Conservation (phyloP, 257 asterid genomes). For the Knoxia roxburghii region DNA sequence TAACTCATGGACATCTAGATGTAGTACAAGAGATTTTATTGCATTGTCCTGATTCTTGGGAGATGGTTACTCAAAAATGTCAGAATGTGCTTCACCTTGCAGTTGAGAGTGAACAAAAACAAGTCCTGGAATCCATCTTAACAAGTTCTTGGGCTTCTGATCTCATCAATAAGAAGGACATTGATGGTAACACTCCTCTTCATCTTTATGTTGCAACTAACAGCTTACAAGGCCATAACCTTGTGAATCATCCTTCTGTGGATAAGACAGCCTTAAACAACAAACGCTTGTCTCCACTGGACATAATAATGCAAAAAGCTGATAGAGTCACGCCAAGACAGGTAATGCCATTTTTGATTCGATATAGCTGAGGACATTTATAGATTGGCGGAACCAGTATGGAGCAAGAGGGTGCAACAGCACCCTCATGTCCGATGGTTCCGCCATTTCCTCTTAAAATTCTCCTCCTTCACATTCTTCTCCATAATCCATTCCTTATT, state of each 20-base stretch:
- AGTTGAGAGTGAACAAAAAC: neutral
- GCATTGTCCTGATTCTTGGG: slow-evolving; percentile 19
- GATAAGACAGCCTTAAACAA: neutral
- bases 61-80: neutral
- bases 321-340: neutral
- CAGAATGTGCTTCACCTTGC: slow-evolving; percentile 18
- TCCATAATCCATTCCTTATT: too few relatives aligned
- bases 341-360: neutral
- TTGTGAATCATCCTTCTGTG: neutral
- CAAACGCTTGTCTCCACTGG: slow-evolving; percentile 1
- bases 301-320: neutral
- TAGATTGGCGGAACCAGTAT: too few relatives aligned
- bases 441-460: too few relatives aligned
- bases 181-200: slow-evolving; percentile 13
- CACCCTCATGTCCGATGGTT: too few relatives aligned
- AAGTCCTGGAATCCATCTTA: neutral
- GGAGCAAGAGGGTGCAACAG: too few relatives aligned
- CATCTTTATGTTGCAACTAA: slow-evolving; percentile 10
- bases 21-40: neutral
- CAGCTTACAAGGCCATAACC: neutral
- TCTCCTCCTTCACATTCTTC: too few relatives aligned
- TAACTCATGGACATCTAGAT: neutral
- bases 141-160: neutral
- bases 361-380: too few relatives aligned
- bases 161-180: slow-evolving; percentile 3